Percentiles rank a stretch among this genome's conserved stretches.
phyloP scores from a whole-genome alignment of 345 rosid species.

The Citropsis articulata region DNA sequence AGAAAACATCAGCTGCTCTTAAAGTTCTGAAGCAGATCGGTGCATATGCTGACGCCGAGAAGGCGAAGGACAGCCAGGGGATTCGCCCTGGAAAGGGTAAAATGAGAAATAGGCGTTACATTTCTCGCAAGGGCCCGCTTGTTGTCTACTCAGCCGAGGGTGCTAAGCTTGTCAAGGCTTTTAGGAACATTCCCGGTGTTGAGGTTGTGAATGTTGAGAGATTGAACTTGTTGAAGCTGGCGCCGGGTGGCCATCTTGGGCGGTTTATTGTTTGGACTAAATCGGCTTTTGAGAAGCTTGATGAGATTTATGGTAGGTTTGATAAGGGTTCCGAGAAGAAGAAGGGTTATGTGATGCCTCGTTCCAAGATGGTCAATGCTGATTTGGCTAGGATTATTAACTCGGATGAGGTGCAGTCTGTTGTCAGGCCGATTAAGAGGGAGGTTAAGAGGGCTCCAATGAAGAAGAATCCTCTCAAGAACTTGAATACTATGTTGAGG shows the following conservation, averaged over 20 bases:
- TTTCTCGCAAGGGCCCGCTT: constrained; percentile 85
- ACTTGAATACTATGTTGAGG: constrained; percentile 73
- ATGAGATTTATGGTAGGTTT: constrained; percentile 79
- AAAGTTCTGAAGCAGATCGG: constrained; percentile 85
- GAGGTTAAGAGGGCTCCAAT: constrained; percentile 66
- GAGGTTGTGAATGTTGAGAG: constrained; percentile 87
- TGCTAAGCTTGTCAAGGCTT: constrained; percentile 82
- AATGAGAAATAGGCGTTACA: constrained; percentile 82
- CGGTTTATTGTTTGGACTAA: constrained; percentile 94
- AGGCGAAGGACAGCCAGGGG: constrained; percentile 81
- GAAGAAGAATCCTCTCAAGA: constrained; percentile 97
- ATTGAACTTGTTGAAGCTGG: constrained; percentile 74
- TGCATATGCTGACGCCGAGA: constrained; percentile 80
- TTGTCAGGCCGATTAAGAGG: constrained; percentile 75
- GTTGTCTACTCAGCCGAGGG: constrained; percentile 83
- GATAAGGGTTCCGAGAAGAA: constrained; percentile 83
- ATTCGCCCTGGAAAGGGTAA: constrained; percentile 94
- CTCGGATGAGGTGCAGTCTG: constrained; percentile 93
- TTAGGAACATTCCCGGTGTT: constrained; percentile 91
- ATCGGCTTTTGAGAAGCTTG: constrained; percentile 92
- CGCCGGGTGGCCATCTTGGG: constrained; percentile 98
- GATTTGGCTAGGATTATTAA: constrained; percentile 90
- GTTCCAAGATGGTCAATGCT: constrained; percentile 95
- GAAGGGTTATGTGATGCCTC: constrained; percentile 84
- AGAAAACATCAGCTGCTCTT: constrained; percentile 81